Percentiles rank a stretch among this genome's conserved stretches.
phyloP scores from a whole-genome alignment of 148 eudicot genomes.

The Vaccinium darrowii region DNA sequence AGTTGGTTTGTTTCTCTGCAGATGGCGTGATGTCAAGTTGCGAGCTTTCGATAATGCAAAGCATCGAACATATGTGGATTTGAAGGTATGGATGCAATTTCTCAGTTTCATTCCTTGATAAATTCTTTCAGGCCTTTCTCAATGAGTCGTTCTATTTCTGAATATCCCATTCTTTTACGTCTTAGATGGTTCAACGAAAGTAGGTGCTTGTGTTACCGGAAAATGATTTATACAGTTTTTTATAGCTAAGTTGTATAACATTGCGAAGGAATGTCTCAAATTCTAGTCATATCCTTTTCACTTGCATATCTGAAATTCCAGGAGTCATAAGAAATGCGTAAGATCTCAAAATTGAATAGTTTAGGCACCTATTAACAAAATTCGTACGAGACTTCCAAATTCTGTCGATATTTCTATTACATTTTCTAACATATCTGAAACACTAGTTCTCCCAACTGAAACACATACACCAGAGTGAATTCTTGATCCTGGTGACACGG shows the following conservation, averaged over 20 bases:
- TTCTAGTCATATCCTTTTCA: background rate
- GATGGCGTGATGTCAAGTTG: conserved; percentile 96
- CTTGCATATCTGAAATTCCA: background rate
- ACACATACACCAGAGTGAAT: background rate
- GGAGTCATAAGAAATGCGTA: background rate
- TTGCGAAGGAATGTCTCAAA: conserved; percentile 26
- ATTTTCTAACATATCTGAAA: background rate
- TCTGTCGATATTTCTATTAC: background rate
- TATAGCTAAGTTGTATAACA: background rate
- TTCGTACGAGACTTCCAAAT: no score
- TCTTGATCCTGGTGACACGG: background rate
- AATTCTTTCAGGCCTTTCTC: background rate
- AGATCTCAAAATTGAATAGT: background rate
- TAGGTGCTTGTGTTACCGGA: conserved; percentile 12
- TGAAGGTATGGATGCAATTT: conserved; percentile 59
- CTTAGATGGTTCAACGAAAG: background rate
- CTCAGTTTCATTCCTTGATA: background rate
- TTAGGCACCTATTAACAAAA: background rate
- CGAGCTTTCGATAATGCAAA: conserved; percentile 90
- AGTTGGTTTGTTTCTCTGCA: conserved; percentile 24
- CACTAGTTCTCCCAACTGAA: background rate
- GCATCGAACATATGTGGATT: conserved; percentile 93
- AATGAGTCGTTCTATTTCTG: background rate
- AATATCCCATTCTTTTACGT: background rate
- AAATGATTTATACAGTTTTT: conserved; percentile 10